Base-by-base conservation (phyloP, 2,329 filamentous ascomycete species). In the Fonsecaea multimorphosa region DNA sequence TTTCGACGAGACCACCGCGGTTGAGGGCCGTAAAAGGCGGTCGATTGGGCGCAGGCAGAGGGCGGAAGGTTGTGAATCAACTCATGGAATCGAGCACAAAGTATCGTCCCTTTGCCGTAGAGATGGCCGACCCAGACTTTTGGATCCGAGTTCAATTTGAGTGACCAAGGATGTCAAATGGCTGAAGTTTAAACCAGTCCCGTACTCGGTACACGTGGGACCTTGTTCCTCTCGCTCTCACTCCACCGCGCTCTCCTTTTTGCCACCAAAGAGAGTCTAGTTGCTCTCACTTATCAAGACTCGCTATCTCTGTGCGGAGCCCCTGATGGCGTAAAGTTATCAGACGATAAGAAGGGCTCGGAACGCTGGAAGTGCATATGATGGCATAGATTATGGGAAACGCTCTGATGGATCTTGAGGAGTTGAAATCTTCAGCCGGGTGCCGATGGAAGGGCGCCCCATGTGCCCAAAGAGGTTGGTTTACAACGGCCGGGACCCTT, bases 71-170 rank as follows among this genome's bases (percentile, higher is more conserved):
- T 31, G 22, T 53, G 38, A 38, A 46, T 61, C n/a, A 12, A 61
- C 40, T 62, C 63, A 65, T 66, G 64, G 59, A 51, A 34, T 63
- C 19, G 46, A 31, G 34, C 51, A 29, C 12, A n/a, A 22, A 19
- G 22, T 53, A 29, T 19, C 46, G 44, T 27, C 29, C 14, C 44
- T 36, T 27, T 36, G 46, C 32, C 11, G 44, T 24, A 49, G 19
- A 14, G 44, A 24, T 49, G 11, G 5, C n/a, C n/a, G 38, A n/a
- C 3, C 16, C 38, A 19, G 38, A n/a, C 38, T 40, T 40, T n/a
- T 6, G 5, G 14, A 40, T 40, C 38, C 14, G 38, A 24, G 11
- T 49, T 49, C 19, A 49, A 14, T 14, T 12, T 24, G 22, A 49
- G 44, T 14, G 44, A 49, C 22, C 19, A 29, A 46, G 51, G 27